Evolutionary conservation across 1,284 basidiomycete genomes (phyloP), one percentile per base, ranked within the genome.

Genomic region (Mycosarcoma mackinlayi): DNA sequence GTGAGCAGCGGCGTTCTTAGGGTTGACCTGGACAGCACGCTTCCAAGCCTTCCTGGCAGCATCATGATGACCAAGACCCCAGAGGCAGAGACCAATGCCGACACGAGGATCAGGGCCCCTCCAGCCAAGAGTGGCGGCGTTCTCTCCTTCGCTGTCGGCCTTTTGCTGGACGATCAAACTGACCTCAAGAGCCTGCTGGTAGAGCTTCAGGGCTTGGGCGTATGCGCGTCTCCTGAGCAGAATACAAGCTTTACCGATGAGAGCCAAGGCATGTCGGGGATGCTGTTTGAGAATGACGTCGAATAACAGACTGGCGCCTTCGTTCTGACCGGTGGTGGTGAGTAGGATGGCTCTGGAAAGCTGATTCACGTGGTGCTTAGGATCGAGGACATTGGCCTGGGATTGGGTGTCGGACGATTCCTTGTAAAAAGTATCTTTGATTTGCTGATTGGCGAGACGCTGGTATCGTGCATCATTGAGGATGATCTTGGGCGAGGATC

Each of bases 1-100:
- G 28, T 75, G 67, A 49, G 77, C 66, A 16, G 77, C 67, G 1
- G 72, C 34, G 35, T 73, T 73, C 31, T 40, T 25, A 3, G 57
- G 41, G 42, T 76, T 71, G 46, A 75, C 18, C 14, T 68, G 71
- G 7, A 60, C 59, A 13, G 80, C 74, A n/a, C 80, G 75, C 47
- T 64, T 68, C 80, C 80, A 82, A 2, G 80, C 80, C 25, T 79
- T 73, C 5, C 75, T 51, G 24, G 80, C 80, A 16, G 78, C 66
- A 39, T 75, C 73, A 53, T 71, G 68, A 19, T 69, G 66, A 24
- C 76, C 78, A 16, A 81, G 61, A n/a, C 68, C 75, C 59, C 69
- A 74, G 24, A 81, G 75, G 39, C 75, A 79, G 49, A 82, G 73
- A 31, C 80, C 80, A 28, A 82, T 75, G 10, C 80, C 80, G 23